These are phyloP conservation scores for Neurospora cerealis DNA, from an alignment of 495 filamentous ascomycete genomes.

Conservation along the genomic window DNA sequence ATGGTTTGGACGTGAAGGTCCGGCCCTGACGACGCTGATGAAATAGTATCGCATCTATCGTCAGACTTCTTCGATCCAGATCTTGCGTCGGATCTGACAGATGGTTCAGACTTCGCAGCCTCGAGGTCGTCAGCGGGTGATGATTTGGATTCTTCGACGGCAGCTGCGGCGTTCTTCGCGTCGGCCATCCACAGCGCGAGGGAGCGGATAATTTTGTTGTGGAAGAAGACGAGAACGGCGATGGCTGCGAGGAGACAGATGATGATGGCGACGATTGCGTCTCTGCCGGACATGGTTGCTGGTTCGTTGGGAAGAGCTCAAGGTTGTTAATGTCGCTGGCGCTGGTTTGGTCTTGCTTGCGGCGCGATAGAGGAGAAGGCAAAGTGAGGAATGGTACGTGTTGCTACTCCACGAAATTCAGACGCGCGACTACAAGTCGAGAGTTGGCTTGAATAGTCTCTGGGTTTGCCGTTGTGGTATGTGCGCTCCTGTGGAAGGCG, in stretches of 20 bases:
- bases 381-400: not conserved
- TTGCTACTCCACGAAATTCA: not conserved
- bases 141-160: not conserved
- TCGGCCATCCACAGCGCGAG: not conserved
- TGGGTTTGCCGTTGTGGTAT: not conserved
- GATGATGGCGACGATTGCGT: slow-evolving; percentile 7
- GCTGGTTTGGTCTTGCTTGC: not conserved
- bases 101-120: not conserved
- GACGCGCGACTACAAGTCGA: not conserved
- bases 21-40: not conserved
- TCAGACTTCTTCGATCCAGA: not conserved
- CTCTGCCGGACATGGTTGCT: slow-evolving; percentile 1
- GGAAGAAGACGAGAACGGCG: slow-evolving; percentile 1
- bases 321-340: not conserved
- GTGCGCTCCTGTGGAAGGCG: not conserved
- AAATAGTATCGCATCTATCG: not conserved
- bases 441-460: not conserved
- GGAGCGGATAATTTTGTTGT: slow-evolving; percentile 2
- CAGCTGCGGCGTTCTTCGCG: not conserved
- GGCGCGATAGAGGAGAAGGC: not conserved
- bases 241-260: slow-evolving; percentile 3
- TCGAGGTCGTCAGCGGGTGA: not conserved
- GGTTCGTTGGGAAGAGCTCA: not conserved
- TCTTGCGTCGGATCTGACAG: not conserved
- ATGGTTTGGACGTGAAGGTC: not conserved